phyloP scores from a whole-genome alignment of 2,329 filamentous ascomycete species.

The Alternaria longipes region DNA sequence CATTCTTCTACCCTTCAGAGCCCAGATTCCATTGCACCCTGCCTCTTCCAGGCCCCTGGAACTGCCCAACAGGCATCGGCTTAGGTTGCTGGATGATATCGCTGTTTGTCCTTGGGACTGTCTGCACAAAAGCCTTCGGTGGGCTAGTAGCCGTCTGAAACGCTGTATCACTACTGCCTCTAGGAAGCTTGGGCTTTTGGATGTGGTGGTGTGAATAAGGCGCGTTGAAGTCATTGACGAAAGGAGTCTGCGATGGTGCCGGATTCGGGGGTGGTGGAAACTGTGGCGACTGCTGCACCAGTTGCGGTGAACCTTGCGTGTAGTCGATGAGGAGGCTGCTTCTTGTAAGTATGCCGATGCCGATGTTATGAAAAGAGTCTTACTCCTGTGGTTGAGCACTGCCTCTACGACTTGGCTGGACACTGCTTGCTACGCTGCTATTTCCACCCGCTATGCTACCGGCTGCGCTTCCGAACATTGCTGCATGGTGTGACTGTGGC shows the following conservation, averaged over 20 bases:
- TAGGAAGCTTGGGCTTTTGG: constrained; percentile 26
- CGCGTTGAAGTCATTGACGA: constrained; percentile 32
- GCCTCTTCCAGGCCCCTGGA: constrained; percentile 26
- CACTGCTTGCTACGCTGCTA: constrained; percentile 33
- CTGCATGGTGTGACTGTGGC: constrained; percentile 45
- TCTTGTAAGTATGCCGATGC: constrained; percentile 1
- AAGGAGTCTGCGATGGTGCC: constrained; percentile 4
- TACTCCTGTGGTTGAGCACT: constrained; percentile 42
- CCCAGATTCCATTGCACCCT: constrained; percentile 50
- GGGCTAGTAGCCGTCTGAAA: constrained; percentile 15
- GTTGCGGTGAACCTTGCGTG: constrained; percentile 10
- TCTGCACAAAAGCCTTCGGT: constrained; percentile 19
- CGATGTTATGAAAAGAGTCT: background rate
- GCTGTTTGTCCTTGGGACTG: constrained; percentile 36
- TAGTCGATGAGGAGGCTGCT: constrained; percentile 14
- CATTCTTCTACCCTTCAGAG: constrained; percentile 32
- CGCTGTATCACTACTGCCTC: constrained; percentile 38
- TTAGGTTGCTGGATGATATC: constrained; percentile 41
- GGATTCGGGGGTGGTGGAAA: constrained; percentile 1
- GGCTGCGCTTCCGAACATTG: constrained; percentile 30
- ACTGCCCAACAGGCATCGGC: constrained; percentile 34
- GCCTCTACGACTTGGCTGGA: constrained; percentile 34
- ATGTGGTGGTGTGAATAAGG: constrained; percentile 32
- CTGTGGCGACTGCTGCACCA: constrained; percentile 10
- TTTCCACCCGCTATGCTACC: constrained; percentile 29